Percentiles rank a stretch among this genome's conserved stretches.
phyloP scores from a whole-genome alignment of 1,139 yeast genomes.

The Magnusiomyces sp. region DNA sequence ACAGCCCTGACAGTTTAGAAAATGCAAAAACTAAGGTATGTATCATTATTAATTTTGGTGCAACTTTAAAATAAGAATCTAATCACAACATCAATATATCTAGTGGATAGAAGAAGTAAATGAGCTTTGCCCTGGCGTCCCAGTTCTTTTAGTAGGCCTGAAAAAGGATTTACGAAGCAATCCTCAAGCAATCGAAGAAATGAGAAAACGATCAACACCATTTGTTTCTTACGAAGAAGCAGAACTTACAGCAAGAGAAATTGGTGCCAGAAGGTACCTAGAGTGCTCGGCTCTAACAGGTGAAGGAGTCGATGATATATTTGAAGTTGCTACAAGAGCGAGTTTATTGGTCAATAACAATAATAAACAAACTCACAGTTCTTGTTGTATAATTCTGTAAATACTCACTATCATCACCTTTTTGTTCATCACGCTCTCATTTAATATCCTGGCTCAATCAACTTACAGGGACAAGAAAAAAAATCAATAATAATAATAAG shows the following conservation, averaged over 20 bases:
- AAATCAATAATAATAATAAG: background rate
- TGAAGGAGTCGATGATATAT: constrained; percentile 83
- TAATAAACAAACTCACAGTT: constrained; percentile 13
- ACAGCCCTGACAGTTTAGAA: constrained; percentile 56
- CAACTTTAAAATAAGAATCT: background rate
- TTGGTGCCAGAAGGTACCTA: constrained; percentile 77
- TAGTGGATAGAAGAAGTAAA: constrained; percentile 69
- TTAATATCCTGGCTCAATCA: too few relatives aligned
- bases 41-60: constrained; percentile 4
- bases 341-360: constrained; percentile 37
- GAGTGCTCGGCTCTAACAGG: constrained; percentile 94
- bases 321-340: constrained; percentile 82
- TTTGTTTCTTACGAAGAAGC: constrained; percentile 76
- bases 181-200: constrained; percentile 62
- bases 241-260: constrained; percentile 46
- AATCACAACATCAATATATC: background rate
- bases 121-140: constrained; percentile 73
- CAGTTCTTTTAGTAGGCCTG: constrained; percentile 80
- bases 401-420: background rate
- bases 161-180: constrained; percentile 83
- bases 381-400: constrained; percentile 23
- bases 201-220: constrained; percentile 64
- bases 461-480: too few relatives aligned
- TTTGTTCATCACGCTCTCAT: background rate
- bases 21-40: constrained; percentile 40